Conservation (phyloP, 345 rosid genomes). For the Eucalyptus erythrocorys region DNA sequence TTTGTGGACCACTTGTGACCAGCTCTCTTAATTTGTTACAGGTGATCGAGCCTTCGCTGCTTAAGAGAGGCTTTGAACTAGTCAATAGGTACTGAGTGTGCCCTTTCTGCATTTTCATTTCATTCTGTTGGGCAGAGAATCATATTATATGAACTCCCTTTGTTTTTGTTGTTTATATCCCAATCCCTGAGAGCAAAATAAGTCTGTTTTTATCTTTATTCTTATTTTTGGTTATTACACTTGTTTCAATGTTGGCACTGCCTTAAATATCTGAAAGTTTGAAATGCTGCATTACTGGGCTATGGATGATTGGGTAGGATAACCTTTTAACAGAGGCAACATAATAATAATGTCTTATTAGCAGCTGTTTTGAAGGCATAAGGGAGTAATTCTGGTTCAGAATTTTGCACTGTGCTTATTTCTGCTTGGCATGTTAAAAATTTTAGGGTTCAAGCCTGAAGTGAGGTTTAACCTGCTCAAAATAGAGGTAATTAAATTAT, state of each 20-base stretch:
- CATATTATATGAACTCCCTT: neutral
- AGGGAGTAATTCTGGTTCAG: neutral
- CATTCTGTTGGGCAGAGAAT: neutral
- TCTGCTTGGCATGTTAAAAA: neutral
- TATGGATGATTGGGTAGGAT: neutral
- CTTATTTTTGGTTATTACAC: neutral
- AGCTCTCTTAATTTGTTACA: slow-evolving; percentile 1
- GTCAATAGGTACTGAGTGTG: slow-evolving; percentile 55
- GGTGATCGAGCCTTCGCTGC: slow-evolving; percentile 79
- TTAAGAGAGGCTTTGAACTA: slow-evolving; percentile 74
- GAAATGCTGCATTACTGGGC: neutral
- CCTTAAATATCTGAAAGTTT: neutral
- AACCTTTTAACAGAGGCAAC: neutral
- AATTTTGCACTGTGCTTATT: neutral
- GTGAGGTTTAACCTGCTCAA: neutral
- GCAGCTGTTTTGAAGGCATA: neutral
- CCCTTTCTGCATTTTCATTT: neutral
- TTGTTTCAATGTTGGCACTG: neutral
- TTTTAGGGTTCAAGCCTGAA: neutral
- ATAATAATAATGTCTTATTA: neutral
- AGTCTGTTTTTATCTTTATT: neutral
- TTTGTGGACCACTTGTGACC: neutral
- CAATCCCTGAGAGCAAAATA: neutral
- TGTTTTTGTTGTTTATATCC: neutral
- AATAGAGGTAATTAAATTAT: neutral